Evolutionary conservation across 495 filamentous ascomycete genomes (phyloP), one percentile per base, ranked within the genome.

Genomic region (Corynascus novoguineensis): DNA sequence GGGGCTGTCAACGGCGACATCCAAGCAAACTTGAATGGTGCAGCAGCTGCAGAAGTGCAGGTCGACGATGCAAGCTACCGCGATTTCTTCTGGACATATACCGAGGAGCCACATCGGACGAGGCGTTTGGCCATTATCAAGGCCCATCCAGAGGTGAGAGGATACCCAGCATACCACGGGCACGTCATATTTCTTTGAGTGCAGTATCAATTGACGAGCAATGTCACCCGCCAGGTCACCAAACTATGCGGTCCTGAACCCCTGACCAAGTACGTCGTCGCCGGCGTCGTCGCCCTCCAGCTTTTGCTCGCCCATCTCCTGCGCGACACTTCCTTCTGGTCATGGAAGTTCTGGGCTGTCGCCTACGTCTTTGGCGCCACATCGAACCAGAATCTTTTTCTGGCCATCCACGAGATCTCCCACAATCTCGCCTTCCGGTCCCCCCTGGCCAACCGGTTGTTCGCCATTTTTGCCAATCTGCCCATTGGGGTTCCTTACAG

Each of bases 321-420:
- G 40, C 87, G 85, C 48, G 75, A 90, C 62, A 87, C 87, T 3
- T 75, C 91, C 21, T 83, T 97, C 71, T 79, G 92, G 57, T 92
- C 90, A 61, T 88, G 81, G 78, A 78, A 73, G 21, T 96, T 92
- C 80, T 83, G 95, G 74, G 78, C 86, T 40, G 87, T 88, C 0
- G 90, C 89, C 55, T 99, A 99, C 76, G 73, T 96, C 57, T 81
- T 99, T 60, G 95, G 95, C 55, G 95, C 93, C 8, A 99, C 95
- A 0, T 83, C 91, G 37, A 99, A 97, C 80, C 95, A 97, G 78
- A 99, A 99, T 72, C 81, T 97, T 28, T 99, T 99, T 78, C 83
- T 99, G 10, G 91, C 95, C 46, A 99, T 99, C 66, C 95, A 99
- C 73, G 95, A 99, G 73, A 97, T 99, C 70, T 93, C 89, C 21